These are phyloP conservation scores for Pseudotulostoma volvatum DNA, from an alignment of 495 filamentous ascomycete species.

Conservation along the genomic window DNA sequence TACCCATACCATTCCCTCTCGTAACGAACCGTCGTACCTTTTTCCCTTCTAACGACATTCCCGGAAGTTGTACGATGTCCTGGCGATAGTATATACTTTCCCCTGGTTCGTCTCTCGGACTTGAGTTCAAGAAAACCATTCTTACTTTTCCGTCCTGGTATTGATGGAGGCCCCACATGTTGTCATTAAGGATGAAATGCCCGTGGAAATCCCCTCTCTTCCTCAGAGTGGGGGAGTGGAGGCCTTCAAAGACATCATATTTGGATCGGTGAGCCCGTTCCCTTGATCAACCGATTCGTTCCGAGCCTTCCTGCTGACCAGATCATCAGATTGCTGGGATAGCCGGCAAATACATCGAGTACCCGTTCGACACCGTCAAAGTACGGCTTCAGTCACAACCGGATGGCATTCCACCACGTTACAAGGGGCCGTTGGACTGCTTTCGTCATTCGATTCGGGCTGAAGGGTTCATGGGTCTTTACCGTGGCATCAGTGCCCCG, in stretches of 20 bases:
- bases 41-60: too few relatives aligned
- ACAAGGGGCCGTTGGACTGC: constrained; percentile 81
- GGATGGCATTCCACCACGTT: constrained; percentile 62
- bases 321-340: constrained; percentile 55
- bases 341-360: constrained; percentile 90
- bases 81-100: neutral
- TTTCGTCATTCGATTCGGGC: constrained; percentile 67
- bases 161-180: constrained; percentile 32
- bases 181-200: constrained; percentile 21
- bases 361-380: constrained; percentile 97
- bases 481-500: constrained; percentile 85
- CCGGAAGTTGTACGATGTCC: neutral
- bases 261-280: constrained; percentile 77
- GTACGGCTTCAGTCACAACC: constrained; percentile 60
- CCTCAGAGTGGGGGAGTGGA: constrained; percentile 42
- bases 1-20: too few relatives aligned
- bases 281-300: neutral
- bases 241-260: constrained; percentile 63
- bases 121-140: too few relatives aligned
- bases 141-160: neutral
- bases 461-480: constrained; percentile 61
- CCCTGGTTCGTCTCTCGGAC: too few relatives aligned
- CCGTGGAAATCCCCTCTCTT: constrained; percentile 26
- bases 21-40: too few relatives aligned
- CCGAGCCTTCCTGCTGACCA: constrained; percentile 2